These are phyloP conservation scores for Allium cepa DNA, from an alignment of 106 monocot species.

Conservation along the genomic window DNA sequence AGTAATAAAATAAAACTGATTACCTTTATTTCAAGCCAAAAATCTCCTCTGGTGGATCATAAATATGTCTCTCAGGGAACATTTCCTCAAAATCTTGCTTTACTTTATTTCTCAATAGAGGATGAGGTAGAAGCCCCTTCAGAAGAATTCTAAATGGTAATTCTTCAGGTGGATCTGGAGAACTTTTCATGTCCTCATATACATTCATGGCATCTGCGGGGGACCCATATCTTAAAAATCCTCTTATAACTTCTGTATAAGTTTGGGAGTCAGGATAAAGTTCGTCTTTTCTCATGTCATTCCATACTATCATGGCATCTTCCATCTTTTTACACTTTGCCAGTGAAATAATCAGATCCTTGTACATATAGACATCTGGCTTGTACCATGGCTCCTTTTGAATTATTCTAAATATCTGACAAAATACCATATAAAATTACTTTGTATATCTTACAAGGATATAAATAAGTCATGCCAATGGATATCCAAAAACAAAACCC, in stretches of 20 bases:
- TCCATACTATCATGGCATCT: constrained; percentile 80
- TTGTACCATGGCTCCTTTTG: constrained; percentile 90
- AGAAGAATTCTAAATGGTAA: constrained; percentile 80
- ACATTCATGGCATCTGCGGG: constrained; percentile 98
- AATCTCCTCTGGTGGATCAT: constrained; percentile 93
- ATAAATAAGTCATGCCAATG: no score
- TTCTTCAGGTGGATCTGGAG: constrained; percentile 89
- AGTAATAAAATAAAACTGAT: no score
- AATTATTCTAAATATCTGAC: constrained; percentile 82
- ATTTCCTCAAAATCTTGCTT: constrained; percentile 92
- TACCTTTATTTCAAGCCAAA: constrained; percentile 65
- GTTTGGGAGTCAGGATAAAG: constrained; percentile 89
- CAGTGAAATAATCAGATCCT: constrained; percentile 79
- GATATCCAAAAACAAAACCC: no score
- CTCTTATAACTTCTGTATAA: constrained; percentile 92
- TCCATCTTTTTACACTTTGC: constrained; percentile 85
- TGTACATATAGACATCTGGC: constrained; percentile 86
- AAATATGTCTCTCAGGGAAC: constrained; percentile 92
- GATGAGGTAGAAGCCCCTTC: constrained; percentile 88
- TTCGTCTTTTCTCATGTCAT: constrained; percentile 54
- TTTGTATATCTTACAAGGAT: no score
- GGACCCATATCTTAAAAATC: constrained; percentile 81
- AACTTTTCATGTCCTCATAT: constrained; percentile 93
- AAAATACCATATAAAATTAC: no score
- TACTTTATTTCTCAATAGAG: constrained; percentile 77